These are phyloP conservation scores for Chaetomium olivaceum DNA, from an alignment of 2,329 filamentous ascomycete species.

Conservation along the genomic window DNA sequence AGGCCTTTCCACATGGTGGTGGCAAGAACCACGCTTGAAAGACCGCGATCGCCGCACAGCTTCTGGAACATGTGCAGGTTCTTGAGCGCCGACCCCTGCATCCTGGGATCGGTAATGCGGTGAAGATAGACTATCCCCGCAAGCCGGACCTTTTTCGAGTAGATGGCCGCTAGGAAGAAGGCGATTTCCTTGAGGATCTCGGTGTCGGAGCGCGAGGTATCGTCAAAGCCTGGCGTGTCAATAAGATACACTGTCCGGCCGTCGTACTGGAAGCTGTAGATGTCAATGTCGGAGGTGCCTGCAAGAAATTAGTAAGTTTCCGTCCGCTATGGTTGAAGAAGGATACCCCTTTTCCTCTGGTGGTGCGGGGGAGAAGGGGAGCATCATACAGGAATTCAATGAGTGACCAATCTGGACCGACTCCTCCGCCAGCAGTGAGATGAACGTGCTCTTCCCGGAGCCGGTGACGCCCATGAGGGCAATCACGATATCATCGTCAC, in stretches of 20 bases:
- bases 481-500: constrained; percentile 7
- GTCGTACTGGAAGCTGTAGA: neutral
- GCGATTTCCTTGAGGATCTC: neutral
- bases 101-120: constrained; percentile 8
- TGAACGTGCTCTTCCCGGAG: constrained; percentile 6
- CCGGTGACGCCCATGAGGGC: constrained; percentile 10
- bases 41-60: constrained; percentile 1
- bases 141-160: neutral
- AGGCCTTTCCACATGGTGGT: constrained; percentile 10
- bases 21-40: neutral
- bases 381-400: neutral
- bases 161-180: neutral
- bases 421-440: constrained; percentile 2
- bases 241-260: neutral
- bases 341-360: neutral
- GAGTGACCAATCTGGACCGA: constrained; percentile 1
- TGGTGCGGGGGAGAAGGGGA: too few species aligned
- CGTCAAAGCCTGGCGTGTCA: neutral
- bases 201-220: neutral
- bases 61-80: constrained; percentile 8
- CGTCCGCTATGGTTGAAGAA: neutral
- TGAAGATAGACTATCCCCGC: constrained; percentile 9
- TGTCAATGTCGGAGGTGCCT: neutral
- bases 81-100: constrained; percentile 6
- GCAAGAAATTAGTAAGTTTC: neutral